These are phyloP conservation scores for Pseudocohnilembus persalinus DNA, from an alignment of 169 alveolate species.

Conservation along the genomic window DNA sequence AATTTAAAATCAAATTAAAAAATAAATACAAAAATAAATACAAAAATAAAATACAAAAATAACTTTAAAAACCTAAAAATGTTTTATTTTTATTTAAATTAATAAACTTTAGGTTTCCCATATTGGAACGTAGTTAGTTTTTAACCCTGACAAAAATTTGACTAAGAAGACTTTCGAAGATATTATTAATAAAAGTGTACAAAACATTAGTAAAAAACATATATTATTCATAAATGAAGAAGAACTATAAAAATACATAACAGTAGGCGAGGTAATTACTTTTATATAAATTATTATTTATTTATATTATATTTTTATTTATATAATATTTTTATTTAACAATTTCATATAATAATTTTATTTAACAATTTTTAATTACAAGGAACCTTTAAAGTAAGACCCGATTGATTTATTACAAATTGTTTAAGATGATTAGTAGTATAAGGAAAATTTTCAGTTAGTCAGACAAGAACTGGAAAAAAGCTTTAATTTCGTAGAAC, in stretches of 20 bases:
- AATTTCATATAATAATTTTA: too few species aligned
- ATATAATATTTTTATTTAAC: too few species aligned
- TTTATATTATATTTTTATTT: too few species aligned
- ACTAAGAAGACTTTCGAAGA: constrained; percentile 31
- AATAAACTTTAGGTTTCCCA: constrained; percentile 24
- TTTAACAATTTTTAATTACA: neutral
- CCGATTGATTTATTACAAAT: constrained; percentile 55
- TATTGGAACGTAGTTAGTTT: constrained; percentile 14
- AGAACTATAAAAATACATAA: constrained; percentile 8
- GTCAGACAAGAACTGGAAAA: constrained; percentile 51
- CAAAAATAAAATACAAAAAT: too few species aligned
- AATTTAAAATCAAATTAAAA: too few species aligned
- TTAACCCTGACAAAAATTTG: constrained; percentile 28
- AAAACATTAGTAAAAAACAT: constrained; percentile 26
- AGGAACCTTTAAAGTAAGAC: neutral
- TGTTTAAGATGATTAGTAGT: constrained; percentile 46
- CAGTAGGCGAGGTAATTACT: neutral
- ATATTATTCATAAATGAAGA: neutral
- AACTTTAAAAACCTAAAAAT: too few species aligned
- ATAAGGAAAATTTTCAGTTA: constrained; percentile 29
- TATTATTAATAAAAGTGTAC: constrained; percentile 33
- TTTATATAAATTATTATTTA: too few species aligned
- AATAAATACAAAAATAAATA: too few species aligned
- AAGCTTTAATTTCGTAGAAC: constrained; percentile 49
- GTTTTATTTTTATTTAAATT: too few species aligned